Percentiles rank a stretch among this genome's conserved stretches.
phyloP scores from a whole-genome alignment of 768 basidiomycete genomes.

The Termitomyces eurrhizus region DNA sequence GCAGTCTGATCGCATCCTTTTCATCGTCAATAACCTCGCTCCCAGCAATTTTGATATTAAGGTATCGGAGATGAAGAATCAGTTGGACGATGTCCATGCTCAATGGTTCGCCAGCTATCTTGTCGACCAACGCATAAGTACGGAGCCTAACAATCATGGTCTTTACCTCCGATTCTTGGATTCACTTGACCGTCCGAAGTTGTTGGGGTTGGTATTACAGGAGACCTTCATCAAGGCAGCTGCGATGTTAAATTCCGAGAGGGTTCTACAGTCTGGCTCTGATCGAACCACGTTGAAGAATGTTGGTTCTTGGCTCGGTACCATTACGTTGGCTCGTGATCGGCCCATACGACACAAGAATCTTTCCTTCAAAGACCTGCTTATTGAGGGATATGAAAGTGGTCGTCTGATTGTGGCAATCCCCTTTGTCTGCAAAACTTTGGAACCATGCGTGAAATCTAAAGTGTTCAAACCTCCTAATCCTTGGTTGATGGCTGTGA shows the following conservation, averaged over 20 bases:
- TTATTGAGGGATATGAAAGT: slow-evolving; percentile 92
- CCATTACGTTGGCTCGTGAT: slow-evolving; percentile 89
- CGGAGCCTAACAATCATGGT: slow-evolving; percentile 95
- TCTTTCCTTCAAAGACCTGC: slow-evolving; percentile 94
- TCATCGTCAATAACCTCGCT: slow-evolving; percentile 97
- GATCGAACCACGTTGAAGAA: slow-evolving; percentile 91
- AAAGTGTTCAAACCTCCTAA: slow-evolving; percentile 94
- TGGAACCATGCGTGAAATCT: slow-evolving; percentile 87
- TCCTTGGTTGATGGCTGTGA: slow-evolving; percentile 97
- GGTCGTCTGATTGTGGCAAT: slow-evolving; percentile 91
- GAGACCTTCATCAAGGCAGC: slow-evolving; percentile 92
- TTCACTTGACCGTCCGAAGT: slow-evolving; percentile 59
- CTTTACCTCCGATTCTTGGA: slow-evolving; percentile 95
- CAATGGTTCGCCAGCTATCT: slow-evolving; percentile 98
- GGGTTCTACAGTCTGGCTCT: slow-evolving; percentile 77
- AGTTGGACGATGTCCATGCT: slow-evolving; percentile 80
- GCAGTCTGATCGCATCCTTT: slow-evolving; percentile 88
- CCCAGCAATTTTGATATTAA: slow-evolving; percentile 91
- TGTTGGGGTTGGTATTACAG: slow-evolving; percentile 82
- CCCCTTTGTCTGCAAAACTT: slow-evolving; percentile 96
- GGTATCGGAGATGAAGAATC: slow-evolving; percentile 76
- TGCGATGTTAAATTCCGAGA: slow-evolving; percentile 84
- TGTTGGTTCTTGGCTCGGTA: slow-evolving; percentile 91
- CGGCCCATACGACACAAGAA: slow-evolving; percentile 91
- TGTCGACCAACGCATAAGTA: slow-evolving; percentile 92